Percentiles rank a stretch among this genome's conserved stretches.
Conservation (phyloP, 2,329 filamentous ascomycete species). For the Pseudogymnoascus sp. region DNA sequence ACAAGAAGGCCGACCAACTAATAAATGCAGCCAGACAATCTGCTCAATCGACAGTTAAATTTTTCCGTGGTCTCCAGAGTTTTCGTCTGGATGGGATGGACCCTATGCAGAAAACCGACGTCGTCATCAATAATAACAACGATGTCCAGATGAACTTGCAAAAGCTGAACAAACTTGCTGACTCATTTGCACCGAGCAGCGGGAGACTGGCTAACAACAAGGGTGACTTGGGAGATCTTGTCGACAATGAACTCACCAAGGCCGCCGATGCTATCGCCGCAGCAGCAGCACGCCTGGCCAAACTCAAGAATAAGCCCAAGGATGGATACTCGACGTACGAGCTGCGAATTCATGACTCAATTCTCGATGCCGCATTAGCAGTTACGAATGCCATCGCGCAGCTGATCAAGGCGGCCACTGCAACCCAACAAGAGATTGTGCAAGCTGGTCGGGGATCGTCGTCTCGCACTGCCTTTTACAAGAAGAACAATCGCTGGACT, state of each 20-base stretch:
- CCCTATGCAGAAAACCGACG: slow-evolving; percentile 85
- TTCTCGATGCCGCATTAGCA: slow-evolving; percentile 84
- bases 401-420: slow-evolving; percentile 90
- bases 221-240: slow-evolving; percentile 86
- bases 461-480: slow-evolving; percentile 92
- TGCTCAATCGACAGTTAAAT: slow-evolving; percentile 80
- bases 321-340: slow-evolving; percentile 96
- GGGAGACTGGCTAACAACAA: slow-evolving; percentile 69
- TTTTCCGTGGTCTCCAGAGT: slow-evolving; percentile 90
- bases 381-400: slow-evolving; percentile 91
- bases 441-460: slow-evolving; percentile 82
- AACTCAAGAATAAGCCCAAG: slow-evolving; percentile 92
- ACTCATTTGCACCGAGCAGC: slow-evolving; percentile 83
- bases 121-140: slow-evolving; percentile 95
- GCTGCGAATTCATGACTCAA: slow-evolving; percentile 90
- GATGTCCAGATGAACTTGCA: slow-evolving; percentile 93
- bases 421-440: slow-evolving; percentile 93
- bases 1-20: slow-evolving; percentile 86
- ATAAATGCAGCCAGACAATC: slow-evolving; percentile 77
- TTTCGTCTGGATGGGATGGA: slow-evolving; percentile 90
- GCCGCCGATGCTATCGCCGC: slow-evolving; percentile 93
- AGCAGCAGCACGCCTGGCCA: slow-evolving; percentile 79
- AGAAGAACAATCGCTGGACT: slow-evolving; percentile 99
- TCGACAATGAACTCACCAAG: slow-evolving; percentile 85
- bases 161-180: slow-evolving; percentile 86